These are phyloP conservation scores for Sclerotinia nivalis DNA, from an alignment of 2,329 filamentous ascomycete genomes.

Conservation along the genomic window DNA sequence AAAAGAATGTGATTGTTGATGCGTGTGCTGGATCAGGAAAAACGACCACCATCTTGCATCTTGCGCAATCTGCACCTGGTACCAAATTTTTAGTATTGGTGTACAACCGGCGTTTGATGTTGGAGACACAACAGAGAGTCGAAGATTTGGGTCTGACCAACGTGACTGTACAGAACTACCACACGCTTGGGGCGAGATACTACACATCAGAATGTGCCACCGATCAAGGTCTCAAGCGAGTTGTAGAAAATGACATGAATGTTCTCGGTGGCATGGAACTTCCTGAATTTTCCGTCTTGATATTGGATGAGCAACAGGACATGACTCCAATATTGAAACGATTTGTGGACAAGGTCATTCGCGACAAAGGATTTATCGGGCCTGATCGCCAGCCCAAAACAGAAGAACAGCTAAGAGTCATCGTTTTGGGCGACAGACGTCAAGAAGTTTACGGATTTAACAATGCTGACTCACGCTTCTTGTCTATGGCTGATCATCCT, in stretches of 20 bases:
- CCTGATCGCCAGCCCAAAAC: background rate
- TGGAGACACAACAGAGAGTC: slow-evolving; percentile 18
- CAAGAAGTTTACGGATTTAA: slow-evolving; percentile 20
- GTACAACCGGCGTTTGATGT: slow-evolving; percentile 20
- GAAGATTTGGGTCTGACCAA: slow-evolving; percentile 13
- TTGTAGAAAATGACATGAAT: slow-evolving; percentile 13
- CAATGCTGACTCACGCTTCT: slow-evolving; percentile 21
- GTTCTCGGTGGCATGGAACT: slow-evolving; percentile 10
- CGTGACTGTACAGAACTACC: slow-evolving; percentile 11
- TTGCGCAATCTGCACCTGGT: slow-evolving; percentile 12
- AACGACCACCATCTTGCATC: slow-evolving; percentile 17
- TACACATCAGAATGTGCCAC: slow-evolving; percentile 19
- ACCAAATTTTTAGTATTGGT: slow-evolving; percentile 14
- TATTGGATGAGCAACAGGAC: slow-evolving; percentile 21
- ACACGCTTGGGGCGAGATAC: slow-evolving; percentile 10
- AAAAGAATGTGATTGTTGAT: slow-evolving; percentile 18
- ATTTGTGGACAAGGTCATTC: slow-evolving; percentile 19
- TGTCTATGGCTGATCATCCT: slow-evolving; percentile 5
- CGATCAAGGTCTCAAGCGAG: slow-evolving; percentile 22
- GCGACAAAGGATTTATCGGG: slow-evolving; percentile 9
- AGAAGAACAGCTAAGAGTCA: background rate
- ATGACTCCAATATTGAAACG: slow-evolving; percentile 22
- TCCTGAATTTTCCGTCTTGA: slow-evolving; percentile 17
- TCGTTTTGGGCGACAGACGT: slow-evolving; percentile 16
- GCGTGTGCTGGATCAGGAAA: slow-evolving; percentile 22